Evolutionary conservation across 2,329 filamentous ascomycete genomes (phyloP).

Genomic region (Verticillium zaregamsianum): DNA sequence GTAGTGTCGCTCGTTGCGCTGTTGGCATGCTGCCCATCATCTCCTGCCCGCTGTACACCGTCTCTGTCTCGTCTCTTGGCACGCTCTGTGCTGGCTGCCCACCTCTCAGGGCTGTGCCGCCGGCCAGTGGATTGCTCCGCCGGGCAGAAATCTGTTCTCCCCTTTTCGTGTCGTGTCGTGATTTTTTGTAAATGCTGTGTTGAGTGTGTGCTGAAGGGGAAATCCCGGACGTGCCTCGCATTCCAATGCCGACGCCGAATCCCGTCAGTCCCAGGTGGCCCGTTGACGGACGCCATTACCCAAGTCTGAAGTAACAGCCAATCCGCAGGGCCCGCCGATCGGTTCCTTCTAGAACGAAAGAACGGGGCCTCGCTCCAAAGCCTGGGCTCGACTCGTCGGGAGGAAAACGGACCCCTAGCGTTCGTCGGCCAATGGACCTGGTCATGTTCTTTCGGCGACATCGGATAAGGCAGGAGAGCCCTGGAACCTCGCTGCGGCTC

Average conservation of each 20-base stretch:
- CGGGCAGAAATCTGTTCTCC: not conserved
- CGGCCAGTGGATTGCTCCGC: not conserved
- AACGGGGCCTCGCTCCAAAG: not conserved
- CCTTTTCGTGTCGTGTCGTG: not conserved
- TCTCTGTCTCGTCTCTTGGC: not conserved
- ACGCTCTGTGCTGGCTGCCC: not conserved
- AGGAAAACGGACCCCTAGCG: slow-evolving; percentile 5
- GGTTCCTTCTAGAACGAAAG: slow-evolving; percentile 10
- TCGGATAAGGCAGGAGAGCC: slow-evolving; percentile 12
- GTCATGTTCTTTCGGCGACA: slow-evolving; percentile 12
- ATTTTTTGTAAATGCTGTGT: too few relatives aligned
- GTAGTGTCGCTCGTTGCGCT: not conserved
- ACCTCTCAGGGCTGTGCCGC: not conserved
- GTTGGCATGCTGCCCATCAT: not conserved
- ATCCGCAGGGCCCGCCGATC: slow-evolving; percentile 5
- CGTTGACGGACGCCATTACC: slow-evolving; percentile 10
- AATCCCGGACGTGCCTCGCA: not conserved
- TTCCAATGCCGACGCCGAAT: not conserved
- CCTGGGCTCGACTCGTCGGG: not conserved
- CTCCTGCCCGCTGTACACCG: not conserved
- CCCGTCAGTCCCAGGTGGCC: not conserved
- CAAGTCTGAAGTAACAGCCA: slow-evolving; percentile 13
- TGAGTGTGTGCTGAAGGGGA: not conserved
- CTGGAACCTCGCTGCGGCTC: slow-evolving; percentile 6
- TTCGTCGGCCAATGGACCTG: slow-evolving; percentile 6